Percentiles rank a stretch among this genome's conserved stretches.
phyloP scores from a whole-genome alignment of 352 stramenopile genomes.

The Globisporangium viniferum region DNA sequence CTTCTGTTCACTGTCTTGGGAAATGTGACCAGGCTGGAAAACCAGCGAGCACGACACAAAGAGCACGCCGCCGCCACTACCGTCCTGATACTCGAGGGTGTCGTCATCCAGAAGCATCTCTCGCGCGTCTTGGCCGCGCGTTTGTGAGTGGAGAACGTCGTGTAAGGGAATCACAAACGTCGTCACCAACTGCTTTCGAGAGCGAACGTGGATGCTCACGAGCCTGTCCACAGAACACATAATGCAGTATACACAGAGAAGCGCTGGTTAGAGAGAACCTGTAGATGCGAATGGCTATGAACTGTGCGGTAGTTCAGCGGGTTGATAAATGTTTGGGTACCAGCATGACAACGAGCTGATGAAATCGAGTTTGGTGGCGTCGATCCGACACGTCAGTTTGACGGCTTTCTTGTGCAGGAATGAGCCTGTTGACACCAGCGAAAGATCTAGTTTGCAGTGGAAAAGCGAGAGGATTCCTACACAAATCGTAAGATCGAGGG shows the following conservation, averaged over 20 bases:
- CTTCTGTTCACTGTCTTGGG: neutral
- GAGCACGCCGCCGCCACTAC: slow-evolving; percentile 19
- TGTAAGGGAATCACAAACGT: slow-evolving; percentile 37
- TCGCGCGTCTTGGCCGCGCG: slow-evolving; percentile 8
- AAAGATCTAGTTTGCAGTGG: slow-evolving; percentile 11
- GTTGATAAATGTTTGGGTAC: neutral
- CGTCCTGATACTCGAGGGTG: slow-evolving; percentile 22
- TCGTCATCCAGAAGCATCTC: slow-evolving; percentile 31
- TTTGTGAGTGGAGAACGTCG: slow-evolving; percentile 7
- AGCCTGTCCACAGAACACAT: slow-evolving; percentile 17
- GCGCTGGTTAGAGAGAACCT: neutral
- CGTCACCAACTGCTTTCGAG: slow-evolving; percentile 21
- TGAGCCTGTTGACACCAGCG: neutral
- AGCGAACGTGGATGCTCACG: slow-evolving; percentile 35
- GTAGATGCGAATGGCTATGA: neutral
- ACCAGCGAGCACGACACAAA: slow-evolving; percentile 36
- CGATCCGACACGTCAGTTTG: slow-evolving; percentile 15
- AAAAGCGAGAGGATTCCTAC: slow-evolving; percentile 16
- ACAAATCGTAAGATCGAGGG: neutral
- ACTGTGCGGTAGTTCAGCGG: neutral
- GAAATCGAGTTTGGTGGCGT: slow-evolving; percentile 4
- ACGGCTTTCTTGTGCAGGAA: slow-evolving; percentile 13
- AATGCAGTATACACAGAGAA: neutral
- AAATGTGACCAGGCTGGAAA: slow-evolving; percentile 26
- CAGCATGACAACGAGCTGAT: slow-evolving; percentile 15